A percentile compares a stretch with the other conserved stretches of the same genome.
These are phyloP conservation scores for Capsicum baccatum DNA, from an alignment of 257 asterid species.

Conservation along the genomic window DNA sequence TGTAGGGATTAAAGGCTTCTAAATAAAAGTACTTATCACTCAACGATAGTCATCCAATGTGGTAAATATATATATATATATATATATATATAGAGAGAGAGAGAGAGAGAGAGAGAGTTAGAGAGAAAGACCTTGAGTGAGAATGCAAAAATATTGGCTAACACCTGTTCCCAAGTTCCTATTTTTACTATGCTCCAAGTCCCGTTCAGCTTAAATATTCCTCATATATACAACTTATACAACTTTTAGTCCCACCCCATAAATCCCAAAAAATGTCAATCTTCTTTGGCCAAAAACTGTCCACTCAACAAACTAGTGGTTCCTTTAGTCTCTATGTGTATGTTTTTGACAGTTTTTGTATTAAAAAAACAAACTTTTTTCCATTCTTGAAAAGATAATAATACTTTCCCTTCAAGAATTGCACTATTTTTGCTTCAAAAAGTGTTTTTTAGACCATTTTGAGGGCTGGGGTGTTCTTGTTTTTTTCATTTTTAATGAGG, in stretches of 20 bases:
- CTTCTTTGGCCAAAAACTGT: conserved; percentile 60
- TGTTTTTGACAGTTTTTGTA: conserved; percentile 33
- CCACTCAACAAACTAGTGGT: conserved; percentile 84
- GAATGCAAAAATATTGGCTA: conserved; percentile 22
- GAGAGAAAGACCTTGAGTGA: conserved; percentile 2
- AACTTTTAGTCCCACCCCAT: conserved; percentile 38
- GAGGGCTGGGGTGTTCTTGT: conserved; percentile 23
- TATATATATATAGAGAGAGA: no score
- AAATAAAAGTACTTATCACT: no score
- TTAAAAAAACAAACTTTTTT: conserved; percentile 34
- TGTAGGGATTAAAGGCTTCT: no score
- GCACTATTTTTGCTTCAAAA: conserved; percentile 16
- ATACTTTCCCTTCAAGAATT: conserved; percentile 18
- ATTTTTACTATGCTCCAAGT: conserved; percentile 36
- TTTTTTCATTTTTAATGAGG: conserved; percentile 34
- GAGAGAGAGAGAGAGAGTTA: no score
- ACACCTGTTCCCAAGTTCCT: conserved; percentile 14
- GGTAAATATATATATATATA: no score
- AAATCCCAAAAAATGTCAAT: conserved; percentile 45
- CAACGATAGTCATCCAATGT: no score
- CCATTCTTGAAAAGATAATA: conserved; percentile 48
- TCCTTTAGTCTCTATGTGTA: conserved; percentile 35
- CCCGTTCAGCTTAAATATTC: conserved; percentile 35
- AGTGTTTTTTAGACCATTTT: conserved; percentile 22
- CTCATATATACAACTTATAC: conserved; percentile 1